Evolutionary conservation across 768 basidiomycete species (phyloP), one percentile per base, ranked within the genome.

Genomic region (Tubosaeta sp.): DNA sequence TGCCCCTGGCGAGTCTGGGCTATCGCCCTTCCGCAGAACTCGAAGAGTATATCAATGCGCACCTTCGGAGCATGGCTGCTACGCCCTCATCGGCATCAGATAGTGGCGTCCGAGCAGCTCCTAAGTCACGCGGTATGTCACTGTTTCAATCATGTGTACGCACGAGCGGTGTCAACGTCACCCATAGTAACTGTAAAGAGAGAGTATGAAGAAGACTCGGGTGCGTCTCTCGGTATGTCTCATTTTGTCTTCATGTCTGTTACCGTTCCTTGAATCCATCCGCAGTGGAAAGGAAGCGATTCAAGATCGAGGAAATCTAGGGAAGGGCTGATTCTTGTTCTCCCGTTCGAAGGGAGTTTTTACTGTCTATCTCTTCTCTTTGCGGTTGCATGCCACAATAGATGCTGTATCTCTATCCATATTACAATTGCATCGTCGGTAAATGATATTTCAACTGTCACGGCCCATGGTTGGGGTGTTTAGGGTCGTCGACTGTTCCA

Each of bases 251-350:
- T 38, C 19, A 3, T 40, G 3, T 24, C 19, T 34, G 12, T 10
- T n/a, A 9, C 19, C 4, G 11, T 29, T 10, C 46, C 24, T 42
- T 40, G 39, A 38, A 51, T 39, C 27, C 25, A 14, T 11, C 1
- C 0, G 16, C 9, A 56, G 62, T 44, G 16, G 32, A 39, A 24
- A 38, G 41, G 14, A 64, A 59, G 40, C 58, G 35, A 11, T 44
- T 62, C 40, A 62, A 62, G 46, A 36, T 53, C 11, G 56, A 64
- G 25, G 51, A 63, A 21, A 35, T 45, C 22, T 52, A 52, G 43
- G 14, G 25, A 11, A 13, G 13, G 4, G 11, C 21, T 12, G 11
- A 21, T 6, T 14, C 16, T 21, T 8, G 4, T 18, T 4, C 24
- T 44, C 13, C 3, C 8, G 1, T 19, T 31, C 30, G 18, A 44